A percentile compares a stretch with the other conserved stretches of the same genome.
Conservation (phyloP, 2,329 filamentous ascomycete genomes). For the Lasiodiplodia gonubiensis region DNA sequence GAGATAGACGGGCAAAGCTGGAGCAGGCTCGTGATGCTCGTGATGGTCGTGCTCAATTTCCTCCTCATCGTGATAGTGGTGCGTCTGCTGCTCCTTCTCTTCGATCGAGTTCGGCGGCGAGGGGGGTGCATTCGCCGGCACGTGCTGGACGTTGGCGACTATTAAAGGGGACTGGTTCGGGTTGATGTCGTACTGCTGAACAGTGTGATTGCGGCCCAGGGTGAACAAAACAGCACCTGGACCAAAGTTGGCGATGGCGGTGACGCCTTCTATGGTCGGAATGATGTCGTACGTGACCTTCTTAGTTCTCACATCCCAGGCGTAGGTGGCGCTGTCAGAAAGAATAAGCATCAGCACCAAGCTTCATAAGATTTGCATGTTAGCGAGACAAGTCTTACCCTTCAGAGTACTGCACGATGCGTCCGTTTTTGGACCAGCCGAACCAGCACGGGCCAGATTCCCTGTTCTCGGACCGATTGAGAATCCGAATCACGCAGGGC, state of each 20-base stretch:
- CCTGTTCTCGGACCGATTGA: constrained; percentile 75
- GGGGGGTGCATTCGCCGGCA: constrained; percentile 76
- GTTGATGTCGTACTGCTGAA: constrained; percentile 95
- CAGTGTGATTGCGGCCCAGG: constrained; percentile 81
- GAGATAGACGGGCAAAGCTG: constrained; percentile 43
- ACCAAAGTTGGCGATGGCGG: constrained; percentile 85
- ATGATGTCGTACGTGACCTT: constrained; percentile 89
- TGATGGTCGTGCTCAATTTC: constrained; percentile 37
- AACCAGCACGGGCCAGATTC: constrained; percentile 88
- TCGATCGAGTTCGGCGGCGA: constrained; percentile 83
- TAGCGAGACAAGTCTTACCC: constrained; percentile 65
- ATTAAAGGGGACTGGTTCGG: constrained; percentile 69
- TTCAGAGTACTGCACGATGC: constrained; percentile 90
- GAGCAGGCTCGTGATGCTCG: constrained; percentile 37
- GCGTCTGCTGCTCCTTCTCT: constrained; percentile 62
- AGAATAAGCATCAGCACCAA: constrained; percentile 34
- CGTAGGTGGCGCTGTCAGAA: constrained; percentile 27
- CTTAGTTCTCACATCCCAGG: constrained; percentile 97
- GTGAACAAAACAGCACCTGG: constrained; percentile 93
- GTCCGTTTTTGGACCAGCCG: constrained; percentile 97
- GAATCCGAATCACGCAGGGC: constrained; percentile 85
- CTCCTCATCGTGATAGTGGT: constrained; percentile 40
- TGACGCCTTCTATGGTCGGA: constrained; percentile 80
- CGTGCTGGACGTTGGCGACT: constrained; percentile 86
- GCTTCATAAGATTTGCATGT: constrained; percentile 12